phyloP scores from a whole-genome alignment of 1,139 yeast genomes.

The Suhomyces taliae region DNA sequence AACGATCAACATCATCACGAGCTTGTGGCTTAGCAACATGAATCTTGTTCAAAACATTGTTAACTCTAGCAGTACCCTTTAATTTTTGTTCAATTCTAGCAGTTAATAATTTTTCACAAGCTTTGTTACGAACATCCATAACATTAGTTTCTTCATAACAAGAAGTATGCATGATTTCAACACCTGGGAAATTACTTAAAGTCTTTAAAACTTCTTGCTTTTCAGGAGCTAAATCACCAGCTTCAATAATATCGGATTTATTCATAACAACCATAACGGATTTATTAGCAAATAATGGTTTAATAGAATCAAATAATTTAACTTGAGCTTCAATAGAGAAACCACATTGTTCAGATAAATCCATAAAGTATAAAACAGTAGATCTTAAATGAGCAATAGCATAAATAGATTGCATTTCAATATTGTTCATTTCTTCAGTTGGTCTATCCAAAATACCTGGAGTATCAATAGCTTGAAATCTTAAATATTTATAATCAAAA shows the following conservation, averaged over 20 bases:
- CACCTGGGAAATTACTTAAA: constrained; percentile 66
- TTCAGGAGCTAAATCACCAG: constrained; percentile 78
- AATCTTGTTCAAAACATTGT: constrained; percentile 87
- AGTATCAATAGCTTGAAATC: constrained; percentile 98
- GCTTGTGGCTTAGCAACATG: constrained; percentile 90
- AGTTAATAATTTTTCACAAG: constrained; percentile 93
- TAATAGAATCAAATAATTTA: constrained; percentile 91
- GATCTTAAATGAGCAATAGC: constrained; percentile 98
- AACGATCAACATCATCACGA: constrained; percentile 82
- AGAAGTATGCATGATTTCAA: constrained; percentile 89
- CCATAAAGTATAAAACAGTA: constrained; percentile 96
- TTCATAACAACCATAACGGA: constrained; percentile 94
- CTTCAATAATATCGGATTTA: constrained; percentile 85
- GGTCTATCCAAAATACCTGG: constrained; percentile 99
- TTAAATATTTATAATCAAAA: constrained; percentile 92
- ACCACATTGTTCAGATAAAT: constrained; percentile 98
- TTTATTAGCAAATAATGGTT: constrained; percentile 95
- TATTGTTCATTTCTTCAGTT: constrained; percentile 98
- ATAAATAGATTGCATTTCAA: constrained; percentile 98
- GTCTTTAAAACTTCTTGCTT: constrained; percentile 71
- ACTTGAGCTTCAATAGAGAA: constrained; percentile 97
- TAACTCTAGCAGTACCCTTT: constrained; percentile 89
- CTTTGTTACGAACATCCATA: constrained; percentile 94
- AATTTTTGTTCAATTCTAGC: constrained; percentile 96
- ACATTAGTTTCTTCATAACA: constrained; percentile 94